Evolutionary conservation across 2,329 filamentous ascomycete genomes (phyloP), one percentile per base, ranked within the genome.

Genomic region (Mollisiaceae sp.): DNA sequence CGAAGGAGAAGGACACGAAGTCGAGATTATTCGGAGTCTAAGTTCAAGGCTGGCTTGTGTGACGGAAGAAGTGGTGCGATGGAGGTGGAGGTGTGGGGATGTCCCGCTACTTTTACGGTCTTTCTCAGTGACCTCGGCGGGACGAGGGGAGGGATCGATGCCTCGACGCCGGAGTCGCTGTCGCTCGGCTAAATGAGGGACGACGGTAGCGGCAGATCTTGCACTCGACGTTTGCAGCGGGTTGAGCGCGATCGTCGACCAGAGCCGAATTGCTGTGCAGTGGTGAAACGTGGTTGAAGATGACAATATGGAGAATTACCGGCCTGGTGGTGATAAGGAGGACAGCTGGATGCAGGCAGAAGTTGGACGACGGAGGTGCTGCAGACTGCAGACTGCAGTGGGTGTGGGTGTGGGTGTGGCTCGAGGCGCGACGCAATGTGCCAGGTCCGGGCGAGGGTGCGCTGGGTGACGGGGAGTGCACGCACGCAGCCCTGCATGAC

Each of bases 241-340:
- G 24, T 27, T 27, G 12, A 54, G 24, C 24, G 3, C 32, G 50
- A 27, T 32, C 11, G 1, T 18, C 12, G 50, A 15, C 24, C 6
- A 50, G 45, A 22, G n/a, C 18, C 11, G 22, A 50, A n/a, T 14
- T 8, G 5, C 27, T 35, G 22, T 27, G 14, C 20, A 15, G 15
- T 57, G 38, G 55, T 57, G 55, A 35, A 20, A 57, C 55, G 32
- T 20, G 18, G 50, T 32, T 27, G 50, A 54, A 12, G 14, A 54
- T 15, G 24, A 57, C 55, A 57, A 57, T 57, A 38, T 39, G 20
- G 55, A 39, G 55, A 56, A 56, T 22, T 38, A 18, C n/a, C 54
- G 22, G 54, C 2, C 8, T n/a, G 54, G 6, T 36, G 36, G 36
- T 18, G 11, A 24, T 20, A 39, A 27, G 18, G 14, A 39, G 35